Conservation (phyloP, 768 basidiomycete genomes). For the Naganishia kalamii region DNA sequence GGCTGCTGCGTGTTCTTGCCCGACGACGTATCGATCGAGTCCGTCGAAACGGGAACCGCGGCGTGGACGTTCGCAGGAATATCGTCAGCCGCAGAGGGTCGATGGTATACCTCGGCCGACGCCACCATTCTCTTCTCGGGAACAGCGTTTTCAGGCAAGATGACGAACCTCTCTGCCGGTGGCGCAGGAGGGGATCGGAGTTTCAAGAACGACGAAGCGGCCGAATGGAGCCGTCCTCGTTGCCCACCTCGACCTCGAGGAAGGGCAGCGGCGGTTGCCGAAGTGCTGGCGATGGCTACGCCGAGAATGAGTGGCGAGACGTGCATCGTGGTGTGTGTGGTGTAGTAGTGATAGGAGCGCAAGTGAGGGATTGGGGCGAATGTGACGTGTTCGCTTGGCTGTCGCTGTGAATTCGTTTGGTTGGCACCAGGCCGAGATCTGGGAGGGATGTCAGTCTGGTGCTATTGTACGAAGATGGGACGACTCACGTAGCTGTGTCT, state of each 20-base stretch:
- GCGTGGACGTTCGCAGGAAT: background rate
- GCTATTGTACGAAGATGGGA: no score
- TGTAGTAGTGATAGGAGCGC: background rate
- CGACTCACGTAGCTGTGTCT: background rate
- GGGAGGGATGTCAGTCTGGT: background rate
- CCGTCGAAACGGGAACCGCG: background rate
- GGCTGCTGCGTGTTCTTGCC: conserved; percentile 10
- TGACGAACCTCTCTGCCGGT: background rate
- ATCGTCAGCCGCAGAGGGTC: background rate
- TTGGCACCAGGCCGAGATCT: conserved; percentile 10
- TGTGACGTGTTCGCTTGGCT: background rate
- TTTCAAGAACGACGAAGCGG: background rate
- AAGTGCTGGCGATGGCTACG: background rate
- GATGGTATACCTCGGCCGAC: background rate
- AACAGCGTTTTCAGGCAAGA: background rate
- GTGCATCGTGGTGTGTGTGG: conserved; percentile 3
- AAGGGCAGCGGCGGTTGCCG: conserved; percentile 4
- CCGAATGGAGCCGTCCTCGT: background rate
- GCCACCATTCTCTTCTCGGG: conserved; percentile 2
- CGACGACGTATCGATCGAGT: conserved; percentile 3
- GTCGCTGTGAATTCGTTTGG: background rate
- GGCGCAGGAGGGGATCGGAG: background rate
- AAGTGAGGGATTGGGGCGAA: background rate
- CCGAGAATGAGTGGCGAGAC: conserved; percentile 5
- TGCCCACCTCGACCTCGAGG: background rate